phyloP scores from a whole-genome alignment of 2,329 filamentous ascomycete species.

The Colletotrichum trifolii region DNA sequence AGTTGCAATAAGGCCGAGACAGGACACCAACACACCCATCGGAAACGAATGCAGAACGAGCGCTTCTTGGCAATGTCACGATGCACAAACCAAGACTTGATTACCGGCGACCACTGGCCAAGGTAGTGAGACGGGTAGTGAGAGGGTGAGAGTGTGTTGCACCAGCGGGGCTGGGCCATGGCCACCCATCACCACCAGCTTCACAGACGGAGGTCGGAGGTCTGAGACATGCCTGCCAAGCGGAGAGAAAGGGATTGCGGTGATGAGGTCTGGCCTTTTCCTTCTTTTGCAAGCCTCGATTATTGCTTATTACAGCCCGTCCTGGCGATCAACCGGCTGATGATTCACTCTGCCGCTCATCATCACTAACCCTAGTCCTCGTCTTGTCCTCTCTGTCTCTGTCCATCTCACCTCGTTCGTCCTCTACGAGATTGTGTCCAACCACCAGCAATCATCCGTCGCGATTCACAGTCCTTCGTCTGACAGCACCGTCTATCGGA shows the following conservation, averaged over 20 bases:
- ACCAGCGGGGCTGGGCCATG: conserved; percentile 10
- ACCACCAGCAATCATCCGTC: neutral
- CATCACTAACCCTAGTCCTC: neutral
- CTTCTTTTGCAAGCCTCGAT: neutral
- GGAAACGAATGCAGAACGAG: neutral
- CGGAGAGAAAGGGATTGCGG: conserved; percentile 1
- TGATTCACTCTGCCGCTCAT: neutral
- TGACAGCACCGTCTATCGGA: conserved; percentile 25
- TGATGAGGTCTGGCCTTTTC: conserved; percentile 1
- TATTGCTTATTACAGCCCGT: neutral
- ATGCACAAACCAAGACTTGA: conserved; percentile 7
- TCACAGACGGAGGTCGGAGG: conserved; percentile 18
- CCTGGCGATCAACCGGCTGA: neutral
- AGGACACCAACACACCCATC: neutral
- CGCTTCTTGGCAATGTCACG: conserved; percentile 3
- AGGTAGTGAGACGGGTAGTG: neutral
- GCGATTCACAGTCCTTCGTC: neutral
- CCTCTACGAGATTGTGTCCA: neutral
- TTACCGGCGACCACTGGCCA: neutral
- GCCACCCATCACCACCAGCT: conserved; percentile 16
- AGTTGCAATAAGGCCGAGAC: conserved; percentile 2
- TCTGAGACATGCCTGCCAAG: conserved; percentile 30
- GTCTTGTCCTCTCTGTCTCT: neutral
- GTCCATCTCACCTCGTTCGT: neutral
- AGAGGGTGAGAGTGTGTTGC: conserved; percentile 7